A percentile compares a stretch with the other conserved stretches of the same genome.
phyloP scores from a whole-genome alignment of 1,284 basidiomycete species.

The Ganoderma sinense region DNA sequence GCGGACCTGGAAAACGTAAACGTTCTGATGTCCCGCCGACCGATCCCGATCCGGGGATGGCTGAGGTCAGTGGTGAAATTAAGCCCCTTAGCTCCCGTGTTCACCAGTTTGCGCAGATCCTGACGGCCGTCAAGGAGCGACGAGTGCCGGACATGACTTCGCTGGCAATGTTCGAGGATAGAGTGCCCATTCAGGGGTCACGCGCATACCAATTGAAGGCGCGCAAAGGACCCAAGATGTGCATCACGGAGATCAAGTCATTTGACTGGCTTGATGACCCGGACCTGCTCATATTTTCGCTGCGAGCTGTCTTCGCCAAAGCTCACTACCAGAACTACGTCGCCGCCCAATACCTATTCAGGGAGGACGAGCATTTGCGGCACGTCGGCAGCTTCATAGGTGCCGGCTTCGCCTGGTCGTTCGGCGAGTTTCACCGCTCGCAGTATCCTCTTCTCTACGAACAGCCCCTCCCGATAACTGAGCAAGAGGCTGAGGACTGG shows the following conservation, averaged over 20 bases:
- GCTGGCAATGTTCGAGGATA: neutral
- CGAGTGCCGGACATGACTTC: conserved; percentile 7
- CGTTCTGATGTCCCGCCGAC: neutral
- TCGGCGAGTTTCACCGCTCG: conserved; percentile 5
- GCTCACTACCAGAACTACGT: conserved; percentile 5
- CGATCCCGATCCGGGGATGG: neutral
- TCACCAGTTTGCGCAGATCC: neutral
- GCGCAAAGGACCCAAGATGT: neutral
- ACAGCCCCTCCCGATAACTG: neutral
- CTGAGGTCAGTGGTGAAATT: neutral
- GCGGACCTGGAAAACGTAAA: neutral
- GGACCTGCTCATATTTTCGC: neutral
- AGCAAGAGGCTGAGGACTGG: neutral
- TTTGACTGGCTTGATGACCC: neutral
- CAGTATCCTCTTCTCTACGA: neutral
- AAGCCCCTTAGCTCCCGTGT: neutral
- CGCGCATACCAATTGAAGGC: neutral
- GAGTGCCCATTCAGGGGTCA: neutral
- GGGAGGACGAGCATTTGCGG: neutral
- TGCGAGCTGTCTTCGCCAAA: neutral
- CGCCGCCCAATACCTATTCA: conserved; percentile 5
- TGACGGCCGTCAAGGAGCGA: conserved; percentile 1
- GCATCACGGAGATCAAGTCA: conserved; percentile 12
- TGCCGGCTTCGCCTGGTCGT: conserved; percentile 9
- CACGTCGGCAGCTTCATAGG: conserved; percentile 6